phyloP scores from a whole-genome alignment of 163 green algal genomes.

The Smithsoniella earleae region DNA sequence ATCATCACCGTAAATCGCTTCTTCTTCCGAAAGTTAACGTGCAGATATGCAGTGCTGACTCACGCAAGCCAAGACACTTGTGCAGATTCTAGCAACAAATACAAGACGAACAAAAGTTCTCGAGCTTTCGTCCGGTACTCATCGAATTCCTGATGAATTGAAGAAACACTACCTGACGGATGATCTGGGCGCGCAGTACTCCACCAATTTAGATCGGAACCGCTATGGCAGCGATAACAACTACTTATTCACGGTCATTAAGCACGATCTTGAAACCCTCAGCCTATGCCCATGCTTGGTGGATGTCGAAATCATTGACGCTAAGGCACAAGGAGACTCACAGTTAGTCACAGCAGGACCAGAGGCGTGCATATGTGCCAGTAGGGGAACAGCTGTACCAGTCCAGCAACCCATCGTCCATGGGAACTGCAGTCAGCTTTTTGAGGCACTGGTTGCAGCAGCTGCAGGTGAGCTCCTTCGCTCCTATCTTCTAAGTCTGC shows the following conservation, averaged over 20 bases:
- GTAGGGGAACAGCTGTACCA: too few species aligned
- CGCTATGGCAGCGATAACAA: slow-evolving; percentile 92
- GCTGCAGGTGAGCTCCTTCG: slow-evolving; percentile 37
- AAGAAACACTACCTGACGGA: slow-evolving; percentile 80
- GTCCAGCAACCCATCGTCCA: slow-evolving; percentile 38
- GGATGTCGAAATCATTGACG: slow-evolving; percentile 92
- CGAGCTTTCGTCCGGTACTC: slow-evolving; percentile 77
- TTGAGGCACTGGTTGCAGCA: slow-evolving; percentile 63
- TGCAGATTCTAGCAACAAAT: slow-evolving; percentile 75
- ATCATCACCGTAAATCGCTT: too few species aligned
- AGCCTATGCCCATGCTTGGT: slow-evolving; percentile 72
- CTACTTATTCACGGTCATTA: slow-evolving; percentile 79
- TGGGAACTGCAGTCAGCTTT: slow-evolving; percentile 45
- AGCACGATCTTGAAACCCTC: slow-evolving; percentile 51
- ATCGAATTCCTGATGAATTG: slow-evolving; percentile 85
- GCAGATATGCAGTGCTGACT: not conserved
- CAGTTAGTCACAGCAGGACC: slow-evolving; percentile 58
- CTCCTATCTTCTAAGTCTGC: not conserved
- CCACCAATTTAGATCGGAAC: slow-evolving; percentile 93
- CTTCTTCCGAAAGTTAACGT: not conserved
- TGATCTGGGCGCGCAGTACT: slow-evolving; percentile 72
- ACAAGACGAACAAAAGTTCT: slow-evolving; percentile 91
- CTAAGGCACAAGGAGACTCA: slow-evolving; percentile 61
- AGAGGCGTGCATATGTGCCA: slow-evolving; percentile 58
- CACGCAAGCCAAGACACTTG: too few species aligned